Percentiles rank a stretch among this genome's conserved stretches.
These are phyloP conservation scores for Gossypium armourianum DNA, from an alignment of 441 rosid species.

Conservation along the genomic window DNA sequence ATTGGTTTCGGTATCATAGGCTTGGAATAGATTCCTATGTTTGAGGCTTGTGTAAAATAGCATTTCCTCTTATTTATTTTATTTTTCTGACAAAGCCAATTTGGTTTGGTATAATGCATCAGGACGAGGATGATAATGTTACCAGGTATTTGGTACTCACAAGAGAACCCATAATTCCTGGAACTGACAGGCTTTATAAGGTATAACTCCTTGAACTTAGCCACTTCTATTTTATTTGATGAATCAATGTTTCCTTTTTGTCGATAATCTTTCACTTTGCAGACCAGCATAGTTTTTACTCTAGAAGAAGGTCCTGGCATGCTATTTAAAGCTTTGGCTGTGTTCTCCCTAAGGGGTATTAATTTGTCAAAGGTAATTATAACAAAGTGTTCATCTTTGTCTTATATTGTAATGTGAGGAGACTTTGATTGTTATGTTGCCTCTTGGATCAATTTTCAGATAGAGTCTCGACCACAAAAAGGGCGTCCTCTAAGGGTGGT, in stretches of 20 bases:
- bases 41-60: neutral
- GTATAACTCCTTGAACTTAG: constrained; percentile 26
- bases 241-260: neutral
- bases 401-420: neutral
- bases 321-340: constrained; percentile 81
- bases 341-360: constrained; percentile 68
- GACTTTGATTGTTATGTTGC: neutral
- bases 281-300: constrained; percentile 91
- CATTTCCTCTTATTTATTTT: neutral
- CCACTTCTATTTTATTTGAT: neutral
- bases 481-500: constrained; percentile 59
- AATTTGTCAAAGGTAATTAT: constrained; percentile 54
- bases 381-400: neutral
- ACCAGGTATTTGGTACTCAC: constrained; percentile 84
- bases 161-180: constrained; percentile 78
- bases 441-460: constrained; percentile 34
- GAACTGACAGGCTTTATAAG: constrained; percentile 57
- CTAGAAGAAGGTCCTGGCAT: constrained; percentile 85
- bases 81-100: neutral
- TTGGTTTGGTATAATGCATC: constrained; percentile 18
- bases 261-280: constrained; percentile 22
- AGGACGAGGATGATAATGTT: constrained; percentile 65
- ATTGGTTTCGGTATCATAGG: neutral
- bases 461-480: constrained; percentile 78
- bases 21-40: neutral